Base-by-base conservation (phyloP, 2,329 filamentous ascomycete species). In the Xylaria sp. region DNA sequence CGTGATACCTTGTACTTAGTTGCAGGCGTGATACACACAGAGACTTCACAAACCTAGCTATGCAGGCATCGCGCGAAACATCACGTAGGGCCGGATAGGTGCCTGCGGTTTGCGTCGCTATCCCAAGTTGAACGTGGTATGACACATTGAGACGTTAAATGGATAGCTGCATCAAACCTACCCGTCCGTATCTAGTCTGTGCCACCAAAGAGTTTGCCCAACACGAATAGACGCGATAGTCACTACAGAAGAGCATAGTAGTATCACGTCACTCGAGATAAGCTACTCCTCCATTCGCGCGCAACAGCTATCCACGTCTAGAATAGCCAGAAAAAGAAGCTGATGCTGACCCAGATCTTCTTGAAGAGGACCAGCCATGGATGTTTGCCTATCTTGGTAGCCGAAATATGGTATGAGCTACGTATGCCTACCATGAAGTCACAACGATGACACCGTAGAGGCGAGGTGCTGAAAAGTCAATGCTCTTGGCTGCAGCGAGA, bases 401-500 rank as follows among this genome's bases (percentile, higher is more conserved):
- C 31, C 47, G 21, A 31, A 23, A 47, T 40, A 52, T 38, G n/a
- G 31, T 17, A 21, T 33, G 37, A 4, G 19, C 15, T 35, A 33
- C 45, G 14, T 45, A 33, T 45, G 5, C 28, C 9, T 31, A 37
- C 11, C 21, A 55, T 42, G 33, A 28, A 33, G 25, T 17, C 11
- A 31, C 28, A 31, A 31, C 9, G 35, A 49, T 49, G 54, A 23
- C 23, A 15, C 53, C 19, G 25, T 31, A 2, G 15, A 19, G 21
- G 49, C 38, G 11, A 46, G 37, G 33, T 25, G 50, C 40, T 43
- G 53, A 54, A 31, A 51, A 17, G 31, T 42, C n/a, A n/a, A 21
- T 42, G n/a, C 38, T 42, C 58, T 62, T 62, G 63, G 59, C 54
- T 62, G 54, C 62, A 65, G 59, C n/a, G 25, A 28, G 50, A 49